Percentiles rank a stretch among this genome's conserved stretches.
Conservation (phyloP, 192 early-diverging fungal species). For the Umbelopsis ramanniana region DNA sequence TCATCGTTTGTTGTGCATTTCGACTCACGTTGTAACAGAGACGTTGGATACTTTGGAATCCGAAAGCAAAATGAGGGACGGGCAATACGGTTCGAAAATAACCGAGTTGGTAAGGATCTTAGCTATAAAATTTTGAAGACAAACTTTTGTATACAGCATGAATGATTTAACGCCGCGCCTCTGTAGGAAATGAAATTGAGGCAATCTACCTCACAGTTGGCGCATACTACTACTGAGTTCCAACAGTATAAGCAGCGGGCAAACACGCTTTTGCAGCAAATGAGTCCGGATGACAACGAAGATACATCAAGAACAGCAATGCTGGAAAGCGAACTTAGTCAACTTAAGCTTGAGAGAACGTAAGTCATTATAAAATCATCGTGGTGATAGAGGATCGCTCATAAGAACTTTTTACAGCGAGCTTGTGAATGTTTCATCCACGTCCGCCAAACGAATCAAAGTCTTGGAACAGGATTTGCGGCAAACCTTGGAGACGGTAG, state of each 20-base stretch:
- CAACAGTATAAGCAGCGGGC: conserved; percentile 63
- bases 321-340: conserved; percentile 34
- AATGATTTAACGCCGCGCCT: neutral
- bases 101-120: conserved; percentile 44
- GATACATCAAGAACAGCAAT: conserved; percentile 30
- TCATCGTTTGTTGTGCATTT: neutral
- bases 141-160: too few species aligned
- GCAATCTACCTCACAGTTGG: conserved; percentile 48
- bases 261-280: conserved; percentile 51
- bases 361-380: neutral
- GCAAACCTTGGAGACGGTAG: conserved; percentile 38
- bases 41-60: conserved; percentile 37
- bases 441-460: neutral
- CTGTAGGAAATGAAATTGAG: conserved; percentile 51
- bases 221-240: conserved; percentile 53
- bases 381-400: neutral
- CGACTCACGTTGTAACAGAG: conserved; percentile 30
- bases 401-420: neutral
- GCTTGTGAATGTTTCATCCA: neutral
- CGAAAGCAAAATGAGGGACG: conserved; percentile 43
- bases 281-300: conserved; percentile 10
- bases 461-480: conserved; percentile 41
- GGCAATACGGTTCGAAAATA: conserved; percentile 36
- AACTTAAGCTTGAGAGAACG: conserved; percentile 37
- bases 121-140: too few species aligned